phyloP scores from a whole-genome alignment of 2,329 filamentous ascomycete species.

The Phialophora chinensis region DNA sequence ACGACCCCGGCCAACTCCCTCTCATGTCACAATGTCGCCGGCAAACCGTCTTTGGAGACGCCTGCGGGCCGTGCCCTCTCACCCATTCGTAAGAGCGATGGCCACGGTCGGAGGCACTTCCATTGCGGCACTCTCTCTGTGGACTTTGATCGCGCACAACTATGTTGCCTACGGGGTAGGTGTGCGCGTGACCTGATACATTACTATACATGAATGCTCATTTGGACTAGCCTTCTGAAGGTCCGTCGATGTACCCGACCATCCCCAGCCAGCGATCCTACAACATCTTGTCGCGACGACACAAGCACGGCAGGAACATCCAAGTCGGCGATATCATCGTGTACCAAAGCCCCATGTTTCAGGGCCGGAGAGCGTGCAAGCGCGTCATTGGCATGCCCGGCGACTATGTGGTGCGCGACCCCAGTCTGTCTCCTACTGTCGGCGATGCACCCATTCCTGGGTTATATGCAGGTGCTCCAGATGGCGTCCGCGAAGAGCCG shows the following conservation, averaged over 20 bases:
- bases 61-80: conserved; percentile 1
- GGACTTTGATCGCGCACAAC: conserved; percentile 23
- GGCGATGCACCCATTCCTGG: conserved; percentile 32
- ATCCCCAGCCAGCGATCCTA: conserved; percentile 73
- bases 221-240: conserved; percentile 45
- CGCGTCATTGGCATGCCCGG: conserved; percentile 76
- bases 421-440: conserved; percentile 36
- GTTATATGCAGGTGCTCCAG: conserved; percentile 28
- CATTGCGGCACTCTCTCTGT: conserved; percentile 25
- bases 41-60: conserved; percentile 9
- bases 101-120: conserved; percentile 13
- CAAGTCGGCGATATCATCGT: conserved; percentile 83
- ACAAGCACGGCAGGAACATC: conserved; percentile 70
- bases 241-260: conserved; percentile 90
- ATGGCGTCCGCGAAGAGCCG: conserved; percentile 35
- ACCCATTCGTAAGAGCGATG: conserved; percentile 5
- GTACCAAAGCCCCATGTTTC: conserved; percentile 75
- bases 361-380: conserved; percentile 70
- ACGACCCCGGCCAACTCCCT: neutral
- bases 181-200: neutral
- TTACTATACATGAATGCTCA: neutral
- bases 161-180: conserved; percentile 22
- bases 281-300: conserved; percentile 66
- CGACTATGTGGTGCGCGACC: conserved; percentile 58
- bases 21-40: conserved; percentile 10